Base-by-base conservation (phyloP, 495 filamentous ascomycete species). In the Saxophila tyrrhenica region DNA sequence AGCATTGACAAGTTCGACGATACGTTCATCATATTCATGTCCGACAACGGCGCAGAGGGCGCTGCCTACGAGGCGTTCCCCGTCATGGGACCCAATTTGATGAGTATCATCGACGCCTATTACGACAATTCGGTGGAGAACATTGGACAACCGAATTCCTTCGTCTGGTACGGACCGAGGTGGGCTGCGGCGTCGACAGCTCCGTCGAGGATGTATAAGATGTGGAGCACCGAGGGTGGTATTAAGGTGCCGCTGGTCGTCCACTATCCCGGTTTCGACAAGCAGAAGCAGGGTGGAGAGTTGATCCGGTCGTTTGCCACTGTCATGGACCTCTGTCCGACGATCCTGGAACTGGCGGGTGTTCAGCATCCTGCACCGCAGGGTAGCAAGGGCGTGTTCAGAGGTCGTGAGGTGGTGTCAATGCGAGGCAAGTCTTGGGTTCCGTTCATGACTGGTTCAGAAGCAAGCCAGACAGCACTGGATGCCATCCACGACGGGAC, bases 181-280 rank as follows among this genome's bases (percentile, higher is more conserved):
- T 79, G 79, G 77, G 78, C 77, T 15, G 70, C 74, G 47, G 80
- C 78, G 29, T 72, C 76, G 21, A 82, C 78, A 19, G 76, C 80
- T 9, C 76, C 80, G 1, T 73, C 70, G 7, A 70, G 78, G 19
- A 65, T 77, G 11, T 78, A 77, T 63, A 80, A 80, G 53, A 39
- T n/a, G n/a, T n/a, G 35, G 9, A 39, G 76, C 10, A 78, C 78
- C 16, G 75, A 83, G 51, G 78, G 78, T 17, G 78, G 77, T 39
- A 73, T 80, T 11, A 72, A 74, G 19, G 74, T 77, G 16, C 78
- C 78, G 2, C 79, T 78, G n/a, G 35, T 39, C 35, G 35, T 39
- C n/a, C 42, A 45, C 42, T 45, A 45, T 21, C 42, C 42, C 42
- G 19, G 19, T 9, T 45, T 45, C 42, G 42, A 9, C 8, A 9